Base-by-base conservation (phyloP, 331 rosid species). In the Cydonia oblonga region DNA sequence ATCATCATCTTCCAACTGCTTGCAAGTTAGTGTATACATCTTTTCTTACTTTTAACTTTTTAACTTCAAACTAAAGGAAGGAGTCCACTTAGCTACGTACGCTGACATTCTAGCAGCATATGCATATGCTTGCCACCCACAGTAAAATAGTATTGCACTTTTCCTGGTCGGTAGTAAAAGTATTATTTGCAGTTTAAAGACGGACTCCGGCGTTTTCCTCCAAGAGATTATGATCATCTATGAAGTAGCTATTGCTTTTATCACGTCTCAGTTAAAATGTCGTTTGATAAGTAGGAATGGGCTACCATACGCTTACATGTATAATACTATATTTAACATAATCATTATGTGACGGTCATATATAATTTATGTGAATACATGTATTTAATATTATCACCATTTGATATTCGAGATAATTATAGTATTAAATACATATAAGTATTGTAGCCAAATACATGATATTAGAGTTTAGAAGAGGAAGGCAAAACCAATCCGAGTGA, bases 131-230 rank as follows among this genome's bases (percentile, higher is more conserved):
- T 22, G 13, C 24, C 52, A 54, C 19, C 29, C 9, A 6, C 24
- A 7, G 53, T 8, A 54, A 70, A 54, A 70, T 70, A 53, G 38
- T 54, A 25, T 22, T 70, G 56, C 66, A 57, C 66, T 64, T 15
- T 71, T 71, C 75, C 12, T 71, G 30, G 75, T 56, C 65, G 66
- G 38, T 15, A 0, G 75, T 24, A 22, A 57, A 71, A 53, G 73
- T 53, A 53, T 57, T 61, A 28, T 26, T 14, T 14, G 19, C 64
- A 59, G 16, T 25, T 59, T 14, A 6, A 23, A 16, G 64, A 59
- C 64, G 16, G 32, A 5, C 26, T 13, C 18, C 11, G 61, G 28
- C 16, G 20, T 54, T 54, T 54, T 54, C 25, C 60, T 4, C 28
- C 61, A 22, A 22, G 26, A 56, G 22, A 56, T 56, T 56, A 22